Evolutionary conservation across 2,329 filamentous ascomycete species (phyloP), one percentile per base, ranked within the genome.

Genomic region (Xylariaceae sp.): DNA sequence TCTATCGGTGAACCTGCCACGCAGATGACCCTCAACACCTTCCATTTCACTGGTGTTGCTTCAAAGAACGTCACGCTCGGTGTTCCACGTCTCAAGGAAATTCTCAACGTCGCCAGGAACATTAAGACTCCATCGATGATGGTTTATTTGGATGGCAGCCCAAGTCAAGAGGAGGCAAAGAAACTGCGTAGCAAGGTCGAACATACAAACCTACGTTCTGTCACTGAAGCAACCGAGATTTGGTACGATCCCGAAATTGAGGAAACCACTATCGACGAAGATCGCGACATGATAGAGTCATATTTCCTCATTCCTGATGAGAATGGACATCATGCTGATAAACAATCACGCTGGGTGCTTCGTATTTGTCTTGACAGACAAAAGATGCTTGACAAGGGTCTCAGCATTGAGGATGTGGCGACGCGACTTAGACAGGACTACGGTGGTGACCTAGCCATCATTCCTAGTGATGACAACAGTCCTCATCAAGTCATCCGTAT

Each of bases 21-120:
- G 1, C 93, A 98, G 75, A 98, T 98, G 93, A 98, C 93, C 1
- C 74, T 98, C 50, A 98, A 98, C 73, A 98, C 93, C 20, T 98
- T 98, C 86, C 93, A 98, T 77, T 98, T 98, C 68, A 91, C 93
- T 68, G 93, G 93, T 95, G 90, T 98, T 50, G 95, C 94, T 29
- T 95, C 92, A 20, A 98, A 98, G 85, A 98, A 98, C 77, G 92
- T 98, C 44, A 98, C 93, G 0, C 84, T 98, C 39, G 93, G 93
- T 89, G 93, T 98, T 35, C 93, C 93, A 35, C 92, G 93, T 83
- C 81, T 98, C 40, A 98, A 98, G 79, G 93, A 98, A 73, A 98
- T 98, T 82, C 78, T 98, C 47, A 98, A 98, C 67, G 83, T 98
- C 48, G 93, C 94, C 0, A 91, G 86, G 57, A 94, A 97, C 69